These are phyloP conservation scores for Phycomyces nitens DNA, from an alignment of 192 early-diverging fungal species.

Conservation along the genomic window DNA sequence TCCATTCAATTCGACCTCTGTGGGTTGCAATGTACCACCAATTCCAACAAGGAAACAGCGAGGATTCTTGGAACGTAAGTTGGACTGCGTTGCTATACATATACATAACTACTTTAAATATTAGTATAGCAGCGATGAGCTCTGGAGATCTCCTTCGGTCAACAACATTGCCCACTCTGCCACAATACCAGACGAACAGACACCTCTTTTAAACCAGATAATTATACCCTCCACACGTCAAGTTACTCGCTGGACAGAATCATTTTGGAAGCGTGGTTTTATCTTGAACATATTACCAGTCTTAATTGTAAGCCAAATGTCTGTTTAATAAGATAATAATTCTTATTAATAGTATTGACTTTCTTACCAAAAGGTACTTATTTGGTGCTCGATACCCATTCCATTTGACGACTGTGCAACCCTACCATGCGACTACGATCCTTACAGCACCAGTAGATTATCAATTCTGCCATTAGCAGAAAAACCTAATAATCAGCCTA, in stretches of 20 bases:
- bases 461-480: not conserved
- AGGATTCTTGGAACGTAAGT: constrained; percentile 26
- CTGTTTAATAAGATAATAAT: constrained; percentile 33
- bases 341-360: too few relatives aligned
- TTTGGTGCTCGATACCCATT: constrained; percentile 58
- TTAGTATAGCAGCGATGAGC: constrained; percentile 18
- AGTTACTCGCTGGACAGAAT: constrained; percentile 39
- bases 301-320: constrained; percentile 32
- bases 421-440: constrained; percentile 9
- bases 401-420: constrained; percentile 35
- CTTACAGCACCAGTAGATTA: not conserved
- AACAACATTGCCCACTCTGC: not conserved
- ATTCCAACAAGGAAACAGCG: constrained; percentile 24
- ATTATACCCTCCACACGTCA: constrained; percentile 13
- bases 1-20: not conserved
- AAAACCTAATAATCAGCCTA: constrained; percentile 16
- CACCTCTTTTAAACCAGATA: constrained; percentile 30
- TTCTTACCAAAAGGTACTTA: constrained; percentile 45
- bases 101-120: not conserved
- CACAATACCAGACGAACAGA: constrained; percentile 22
- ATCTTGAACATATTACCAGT: constrained; percentile 51
- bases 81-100: too few relatives aligned
- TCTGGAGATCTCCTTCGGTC: constrained; percentile 16
- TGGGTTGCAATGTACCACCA: constrained; percentile 10
- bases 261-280: constrained; percentile 35